These are phyloP conservation scores for Lentinus brumalis DNA, from an alignment of 768 basidiomycete genomes.

Conservation along the genomic window DNA sequence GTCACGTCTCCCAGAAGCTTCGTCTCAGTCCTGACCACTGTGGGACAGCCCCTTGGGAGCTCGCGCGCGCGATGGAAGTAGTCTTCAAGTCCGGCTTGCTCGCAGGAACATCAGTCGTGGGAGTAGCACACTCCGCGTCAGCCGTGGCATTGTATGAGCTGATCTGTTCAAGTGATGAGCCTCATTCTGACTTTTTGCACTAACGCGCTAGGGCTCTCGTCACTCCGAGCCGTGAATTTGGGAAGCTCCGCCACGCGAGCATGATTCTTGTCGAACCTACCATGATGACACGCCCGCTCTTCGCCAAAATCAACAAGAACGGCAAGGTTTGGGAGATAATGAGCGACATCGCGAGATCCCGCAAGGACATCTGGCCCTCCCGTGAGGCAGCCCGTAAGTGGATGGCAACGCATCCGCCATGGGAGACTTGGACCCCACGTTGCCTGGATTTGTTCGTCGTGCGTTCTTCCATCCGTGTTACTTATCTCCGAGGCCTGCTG, in stretches of 20 bases:
- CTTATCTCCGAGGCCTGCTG: not conserved
- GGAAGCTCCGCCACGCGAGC: slow-evolving; percentile 2
- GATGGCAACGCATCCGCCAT: slow-evolving; percentile 9
- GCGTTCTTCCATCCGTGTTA: no score
- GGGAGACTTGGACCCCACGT: slow-evolving; percentile 11
- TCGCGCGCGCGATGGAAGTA: not conserved
- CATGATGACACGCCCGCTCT: slow-evolving; percentile 10
- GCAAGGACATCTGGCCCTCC: slow-evolving; percentile 19
- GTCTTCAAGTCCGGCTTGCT: not conserved
- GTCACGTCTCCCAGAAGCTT: not conserved
- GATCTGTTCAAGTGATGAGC: no score
- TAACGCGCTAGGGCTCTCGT: not conserved
- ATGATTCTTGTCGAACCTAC: slow-evolving; percentile 16
- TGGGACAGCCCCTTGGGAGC: not conserved
- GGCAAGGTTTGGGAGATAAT: not conserved
- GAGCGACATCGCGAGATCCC: not conserved
- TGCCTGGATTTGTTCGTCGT: no score
- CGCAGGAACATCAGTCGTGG: not conserved
- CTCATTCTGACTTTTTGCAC: not conserved
- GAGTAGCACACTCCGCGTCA: not conserved
- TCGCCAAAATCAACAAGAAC: not conserved
- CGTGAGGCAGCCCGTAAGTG: slow-evolving; percentile 9
- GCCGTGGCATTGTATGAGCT: not conserved
- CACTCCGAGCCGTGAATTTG: not conserved
- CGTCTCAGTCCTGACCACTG: not conserved